phyloP scores from a whole-genome alignment of 164 flowering plant species.

The Santalum album region DNA sequence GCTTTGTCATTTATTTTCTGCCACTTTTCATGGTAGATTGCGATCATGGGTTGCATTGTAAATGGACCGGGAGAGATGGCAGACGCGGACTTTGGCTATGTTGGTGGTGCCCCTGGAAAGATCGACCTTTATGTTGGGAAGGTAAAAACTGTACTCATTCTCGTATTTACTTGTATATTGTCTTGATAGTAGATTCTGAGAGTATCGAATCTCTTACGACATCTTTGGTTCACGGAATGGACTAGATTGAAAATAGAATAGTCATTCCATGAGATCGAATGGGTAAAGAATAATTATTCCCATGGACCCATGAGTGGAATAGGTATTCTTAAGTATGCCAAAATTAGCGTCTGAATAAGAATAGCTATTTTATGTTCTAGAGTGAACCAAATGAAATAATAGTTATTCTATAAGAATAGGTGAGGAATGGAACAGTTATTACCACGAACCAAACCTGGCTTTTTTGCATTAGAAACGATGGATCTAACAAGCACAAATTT shows the following conservation, averaged over 20 bases:
- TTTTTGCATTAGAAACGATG: too few species aligned
- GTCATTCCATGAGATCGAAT: too few species aligned
- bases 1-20: not conserved
- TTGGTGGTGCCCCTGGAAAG: conserved; percentile 97
- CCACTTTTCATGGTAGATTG: conserved; percentile 47
- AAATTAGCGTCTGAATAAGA: too few species aligned
- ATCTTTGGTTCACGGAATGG: not conserved
- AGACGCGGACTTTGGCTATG: conserved; percentile 98
- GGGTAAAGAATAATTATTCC: too few species aligned
- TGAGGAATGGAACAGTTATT: too few species aligned
- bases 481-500: too few species aligned
- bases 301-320: too few species aligned
- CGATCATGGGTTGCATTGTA: conserved; percentile 99
- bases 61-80: conserved; percentile 99
- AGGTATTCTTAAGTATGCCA: too few species aligned
- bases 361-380: too few species aligned
- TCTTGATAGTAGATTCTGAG: not conserved
- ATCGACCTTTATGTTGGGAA: conserved; percentile 96
- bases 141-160: conserved; percentile 28
- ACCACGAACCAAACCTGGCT: too few species aligned
- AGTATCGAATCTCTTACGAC: not conserved
- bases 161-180: not conserved
- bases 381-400: too few species aligned
- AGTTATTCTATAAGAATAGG: too few species aligned
- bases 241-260: not conserved